phyloP scores from a whole-genome alignment of 2,329 filamentous ascomycete genomes.

The Cladosporium sp. region DNA sequence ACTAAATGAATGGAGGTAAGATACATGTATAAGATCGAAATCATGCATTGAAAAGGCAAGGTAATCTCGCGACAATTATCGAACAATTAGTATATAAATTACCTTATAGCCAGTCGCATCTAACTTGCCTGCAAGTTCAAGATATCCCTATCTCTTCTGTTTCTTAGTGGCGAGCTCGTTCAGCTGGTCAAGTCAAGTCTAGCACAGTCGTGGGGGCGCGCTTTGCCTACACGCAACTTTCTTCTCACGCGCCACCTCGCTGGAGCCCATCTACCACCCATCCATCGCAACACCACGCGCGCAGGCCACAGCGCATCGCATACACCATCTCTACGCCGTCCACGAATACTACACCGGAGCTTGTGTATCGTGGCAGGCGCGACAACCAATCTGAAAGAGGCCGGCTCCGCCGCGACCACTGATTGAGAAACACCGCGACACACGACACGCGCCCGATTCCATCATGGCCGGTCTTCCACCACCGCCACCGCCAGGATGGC shows the following conservation, averaged over 20 bases:
- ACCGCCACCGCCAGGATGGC: conserved; percentile 69
- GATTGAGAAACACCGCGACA: background rate
- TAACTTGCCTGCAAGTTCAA: no score
- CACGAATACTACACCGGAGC: background rate
- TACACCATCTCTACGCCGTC: background rate
- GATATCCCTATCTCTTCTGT: background rate
- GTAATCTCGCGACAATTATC: background rate
- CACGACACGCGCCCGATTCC: background rate
- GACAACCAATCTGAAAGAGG: background rate
- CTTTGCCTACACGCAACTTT: conserved; percentile 3
- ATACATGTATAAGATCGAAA: background rate
- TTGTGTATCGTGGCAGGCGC: conserved; percentile 7
- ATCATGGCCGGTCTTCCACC: conserved; percentile 62
- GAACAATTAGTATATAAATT: no score
- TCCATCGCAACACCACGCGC: conserved; percentile 18
- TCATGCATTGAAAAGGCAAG: background rate
- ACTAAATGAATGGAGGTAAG: no score
- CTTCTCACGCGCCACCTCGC: background rate
- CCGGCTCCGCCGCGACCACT: background rate
- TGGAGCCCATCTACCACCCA: background rate
- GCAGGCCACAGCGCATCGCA: conserved; percentile 35
- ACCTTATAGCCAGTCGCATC: no score
- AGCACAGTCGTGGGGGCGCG: conserved; percentile 1
- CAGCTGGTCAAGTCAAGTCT: background rate
- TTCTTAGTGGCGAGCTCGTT: background rate